Conservation (phyloP, 768 basidiomycete species). For the Trametes maxima region DNA sequence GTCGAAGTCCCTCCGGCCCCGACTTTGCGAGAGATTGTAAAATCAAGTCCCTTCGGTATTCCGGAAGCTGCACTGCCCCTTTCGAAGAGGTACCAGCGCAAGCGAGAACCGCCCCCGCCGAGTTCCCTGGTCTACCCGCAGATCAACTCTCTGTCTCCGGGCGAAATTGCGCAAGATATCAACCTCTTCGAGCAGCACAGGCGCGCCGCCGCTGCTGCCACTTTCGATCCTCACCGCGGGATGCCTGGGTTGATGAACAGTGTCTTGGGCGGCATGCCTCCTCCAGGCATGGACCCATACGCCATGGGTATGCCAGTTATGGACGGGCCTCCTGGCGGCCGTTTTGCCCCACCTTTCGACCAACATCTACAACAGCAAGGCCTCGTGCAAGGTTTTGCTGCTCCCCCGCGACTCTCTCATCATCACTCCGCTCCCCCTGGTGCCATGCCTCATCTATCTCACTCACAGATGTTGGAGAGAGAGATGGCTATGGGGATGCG, state of each 20-base stretch:
- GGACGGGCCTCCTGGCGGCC: slow-evolving; percentile 24
- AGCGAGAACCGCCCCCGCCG: slow-evolving; percentile 16
- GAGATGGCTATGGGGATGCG: slow-evolving; percentile 26
- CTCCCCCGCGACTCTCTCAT: slow-evolving; percentile 24
- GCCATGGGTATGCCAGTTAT: slow-evolving; percentile 23
- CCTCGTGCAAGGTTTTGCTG: slow-evolving; percentile 23
- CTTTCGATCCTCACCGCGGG: slow-evolving; percentile 22
- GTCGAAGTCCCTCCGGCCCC: slow-evolving; percentile 57
- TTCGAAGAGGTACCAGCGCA: slow-evolving; percentile 15
- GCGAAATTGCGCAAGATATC: slow-evolving; percentile 37
- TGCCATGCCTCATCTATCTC: slow-evolving; percentile 19
- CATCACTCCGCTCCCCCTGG: slow-evolving; percentile 31
- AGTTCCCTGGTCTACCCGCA: slow-evolving; percentile 33
- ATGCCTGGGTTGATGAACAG: slow-evolving; percentile 15
- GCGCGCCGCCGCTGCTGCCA: slow-evolving; percentile 10
- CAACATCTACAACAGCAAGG: slow-evolving; percentile 17
- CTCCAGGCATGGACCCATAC: slow-evolving; percentile 26
- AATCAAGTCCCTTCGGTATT: slow-evolving; percentile 53
- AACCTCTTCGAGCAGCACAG: slow-evolving; percentile 33
- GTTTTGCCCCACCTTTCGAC: slow-evolving; percentile 21
- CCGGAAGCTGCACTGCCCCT: slow-evolving; percentile 24
- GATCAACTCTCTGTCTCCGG: slow-evolving; percentile 31
- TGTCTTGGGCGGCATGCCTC: slow-evolving; percentile 18
- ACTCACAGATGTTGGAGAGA: slow-evolving; percentile 29
- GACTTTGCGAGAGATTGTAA: slow-evolving; percentile 67